A percentile compares a stretch with the other conserved stretches of the same genome.
Conservation (phyloP, 495 filamentous ascomycete genomes). For the Apiosordaria backusii region DNA sequence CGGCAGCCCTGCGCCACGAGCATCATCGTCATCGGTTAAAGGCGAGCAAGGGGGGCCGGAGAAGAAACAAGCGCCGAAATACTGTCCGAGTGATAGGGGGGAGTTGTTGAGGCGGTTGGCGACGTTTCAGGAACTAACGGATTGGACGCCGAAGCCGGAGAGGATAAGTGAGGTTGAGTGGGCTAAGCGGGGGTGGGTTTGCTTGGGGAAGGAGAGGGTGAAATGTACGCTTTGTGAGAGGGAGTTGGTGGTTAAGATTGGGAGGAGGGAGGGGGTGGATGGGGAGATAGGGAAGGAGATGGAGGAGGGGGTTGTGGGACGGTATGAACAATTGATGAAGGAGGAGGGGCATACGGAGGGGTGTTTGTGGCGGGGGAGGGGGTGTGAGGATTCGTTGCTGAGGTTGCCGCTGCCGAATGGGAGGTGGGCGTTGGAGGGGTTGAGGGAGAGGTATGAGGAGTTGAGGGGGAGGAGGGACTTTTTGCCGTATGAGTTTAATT, state of each 20-base stretch:
- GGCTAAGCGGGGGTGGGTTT: slow-evolving; percentile 92
- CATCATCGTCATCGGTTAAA: neutral
- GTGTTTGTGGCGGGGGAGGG: slow-evolving; percentile 81
- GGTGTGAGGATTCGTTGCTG: slow-evolving; percentile 63
- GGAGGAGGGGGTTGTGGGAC: slow-evolving; percentile 69
- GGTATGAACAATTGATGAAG: slow-evolving; percentile 65
- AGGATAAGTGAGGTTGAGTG: slow-evolving; percentile 86
- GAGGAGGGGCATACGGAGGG: slow-evolving; percentile 68
- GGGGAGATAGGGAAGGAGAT: slow-evolving; percentile 48
- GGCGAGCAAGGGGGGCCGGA: neutral
- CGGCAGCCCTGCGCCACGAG: slow-evolving; percentile 2
- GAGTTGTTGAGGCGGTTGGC: slow-evolving; percentile 77
- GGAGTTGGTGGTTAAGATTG: slow-evolving; percentile 77
- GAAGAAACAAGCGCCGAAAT: slow-evolving; percentile 35
- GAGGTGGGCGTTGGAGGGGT: slow-evolving; percentile 49
- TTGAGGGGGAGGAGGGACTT: slow-evolving; percentile 44
- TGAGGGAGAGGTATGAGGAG: slow-evolving; percentile 61
- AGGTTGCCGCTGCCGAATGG: slow-evolving; percentile 55
- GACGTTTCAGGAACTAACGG: slow-evolving; percentile 83
- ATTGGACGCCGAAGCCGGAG: slow-evolving; percentile 81
- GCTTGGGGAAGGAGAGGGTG: slow-evolving; percentile 75
- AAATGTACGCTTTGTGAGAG: slow-evolving; percentile 77
- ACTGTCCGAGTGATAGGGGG: slow-evolving; percentile 79
- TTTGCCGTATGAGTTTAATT: slow-evolving; percentile 51
- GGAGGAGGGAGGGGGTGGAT: slow-evolving; percentile 59